A percentile compares a stretch with the other conserved stretches of the same genome.
phyloP scores from a whole-genome alignment of 495 filamentous ascomycete species.

The Xylaria curta region DNA sequence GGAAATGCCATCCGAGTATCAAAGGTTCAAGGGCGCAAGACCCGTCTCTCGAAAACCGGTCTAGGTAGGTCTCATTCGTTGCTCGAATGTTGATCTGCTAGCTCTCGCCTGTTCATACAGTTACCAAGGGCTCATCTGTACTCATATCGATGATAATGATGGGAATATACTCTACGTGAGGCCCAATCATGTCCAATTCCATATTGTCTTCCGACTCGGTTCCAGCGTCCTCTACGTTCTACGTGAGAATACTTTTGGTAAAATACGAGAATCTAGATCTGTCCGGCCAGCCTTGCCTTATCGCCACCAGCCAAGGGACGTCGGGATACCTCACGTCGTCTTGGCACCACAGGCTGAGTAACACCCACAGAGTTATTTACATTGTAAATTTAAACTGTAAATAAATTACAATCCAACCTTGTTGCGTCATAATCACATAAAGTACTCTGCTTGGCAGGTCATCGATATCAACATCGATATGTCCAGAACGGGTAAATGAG shows the following conservation, averaged over 20 bases:
- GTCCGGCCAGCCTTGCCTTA: not conserved
- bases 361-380: not conserved
- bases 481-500: not conserved
- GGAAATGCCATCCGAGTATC: not conserved
- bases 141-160: not conserved
- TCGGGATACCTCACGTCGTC: not conserved
- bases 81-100: not conserved
- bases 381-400: not conserved
- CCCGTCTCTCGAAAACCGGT: not conserved
- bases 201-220: not conserved
- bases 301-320: conserved; percentile 10
- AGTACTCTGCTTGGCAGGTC: not conserved
- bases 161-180: not conserved
- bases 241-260: not conserved
- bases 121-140: not conserved
- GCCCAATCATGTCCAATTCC: not conserved
- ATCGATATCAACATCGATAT: not conserved
- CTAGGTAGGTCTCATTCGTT: not conserved
- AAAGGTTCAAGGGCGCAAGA: not conserved
- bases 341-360: not conserved
- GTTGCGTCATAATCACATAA: not conserved
- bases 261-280: conserved; percentile 16
- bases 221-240: not conserved
- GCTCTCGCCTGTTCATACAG: not conserved
- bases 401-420: not conserved